These are phyloP conservation scores for Cystobasidium pallidum DNA, from an alignment of 1,284 basidiomycete species.

Conservation along the genomic window DNA sequence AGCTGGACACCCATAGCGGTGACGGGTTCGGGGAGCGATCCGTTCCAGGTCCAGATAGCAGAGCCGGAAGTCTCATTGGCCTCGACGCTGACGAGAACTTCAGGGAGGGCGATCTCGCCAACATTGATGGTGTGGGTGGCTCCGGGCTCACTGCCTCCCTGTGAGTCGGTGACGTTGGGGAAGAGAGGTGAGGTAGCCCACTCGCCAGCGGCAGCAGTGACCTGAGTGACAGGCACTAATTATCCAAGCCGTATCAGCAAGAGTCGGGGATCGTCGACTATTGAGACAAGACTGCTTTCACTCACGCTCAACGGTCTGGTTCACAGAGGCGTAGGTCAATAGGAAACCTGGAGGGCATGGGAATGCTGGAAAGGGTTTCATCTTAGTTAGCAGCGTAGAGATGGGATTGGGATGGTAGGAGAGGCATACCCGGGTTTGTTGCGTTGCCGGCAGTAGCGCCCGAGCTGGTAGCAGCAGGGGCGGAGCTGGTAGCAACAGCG, in stretches of 20 bases:
- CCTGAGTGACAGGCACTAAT: conserved; percentile 35
- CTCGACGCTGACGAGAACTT: conserved; percentile 33
- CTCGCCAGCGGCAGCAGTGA: conserved; percentile 23
- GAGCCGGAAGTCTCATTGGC: conserved; percentile 25
- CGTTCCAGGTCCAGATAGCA: conserved; percentile 39
- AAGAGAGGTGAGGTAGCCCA: conserved; percentile 40
- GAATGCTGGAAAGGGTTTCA: conserved; percentile 1
- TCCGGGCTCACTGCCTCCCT: conserved; percentile 24
- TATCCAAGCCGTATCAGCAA: too few relatives aligned
- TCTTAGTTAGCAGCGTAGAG: neutral
- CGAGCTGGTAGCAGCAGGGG: neutral
- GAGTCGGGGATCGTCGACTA: too few relatives aligned
- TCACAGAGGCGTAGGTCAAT: conserved; percentile 34
- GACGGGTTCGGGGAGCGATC: conserved; percentile 17
- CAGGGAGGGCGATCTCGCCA: conserved; percentile 23
- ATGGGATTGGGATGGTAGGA: neutral
- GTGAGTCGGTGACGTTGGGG: conserved; percentile 34
- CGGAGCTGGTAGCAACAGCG: conserved; percentile 1
- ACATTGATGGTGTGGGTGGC: conserved; percentile 44
- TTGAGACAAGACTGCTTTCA: neutral
- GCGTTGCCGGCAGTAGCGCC: conserved; percentile 14
- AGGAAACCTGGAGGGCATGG: conserved; percentile 42
- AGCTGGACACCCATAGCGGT: conserved; percentile 34
- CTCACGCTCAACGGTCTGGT: conserved; percentile 34
- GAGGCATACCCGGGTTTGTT: conserved; percentile 19